Evolutionary conservation across 306 rosid genomes (phyloP).

Genomic region (Gastrolobium bilobum): DNA sequence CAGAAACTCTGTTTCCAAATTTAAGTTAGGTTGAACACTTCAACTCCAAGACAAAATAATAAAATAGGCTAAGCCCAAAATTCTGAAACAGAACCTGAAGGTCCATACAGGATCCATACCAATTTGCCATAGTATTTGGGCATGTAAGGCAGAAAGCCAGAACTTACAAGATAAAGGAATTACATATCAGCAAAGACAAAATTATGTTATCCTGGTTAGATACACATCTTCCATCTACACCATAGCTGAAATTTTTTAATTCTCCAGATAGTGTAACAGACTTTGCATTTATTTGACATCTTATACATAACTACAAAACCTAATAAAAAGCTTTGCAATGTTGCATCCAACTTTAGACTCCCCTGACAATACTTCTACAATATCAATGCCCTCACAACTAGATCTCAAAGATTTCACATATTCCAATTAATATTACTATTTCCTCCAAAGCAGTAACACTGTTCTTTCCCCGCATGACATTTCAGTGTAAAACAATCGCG

Average conservation of each 20-base stretch:
- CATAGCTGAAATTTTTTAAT: not conserved
- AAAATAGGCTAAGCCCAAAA: slow-evolving; percentile 3
- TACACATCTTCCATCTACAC: slow-evolving; percentile 2
- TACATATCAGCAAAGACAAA: slow-evolving; percentile 21
- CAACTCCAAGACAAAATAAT: slow-evolving; percentile 19
- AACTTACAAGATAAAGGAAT: not conserved
- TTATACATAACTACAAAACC: slow-evolving; percentile 5
- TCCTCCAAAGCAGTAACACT: not conserved
- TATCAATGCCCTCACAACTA: slow-evolving; percentile 29
- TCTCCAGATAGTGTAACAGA: not conserved
- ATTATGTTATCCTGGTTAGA: slow-evolving; percentile 9
- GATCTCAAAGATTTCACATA: not conserved
- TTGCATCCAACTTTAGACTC: not conserved
- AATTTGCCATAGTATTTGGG: not conserved
- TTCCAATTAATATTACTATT: slow-evolving; percentile 25
- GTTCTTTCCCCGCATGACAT: slow-evolving; percentile 11
- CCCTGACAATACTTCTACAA: slow-evolving; percentile 2
- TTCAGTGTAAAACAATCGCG: slow-evolving; percentile 10
- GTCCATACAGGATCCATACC: not conserved
- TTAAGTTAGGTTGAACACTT: slow-evolving; percentile 18
- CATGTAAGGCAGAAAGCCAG: not conserved
- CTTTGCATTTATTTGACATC: not conserved
- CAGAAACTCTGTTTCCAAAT: slow-evolving; percentile 13
- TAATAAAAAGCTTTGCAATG: slow-evolving; percentile 2
- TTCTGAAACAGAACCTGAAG: not conserved